Conservation (phyloP, 139 green algal genomes). For the Closterium sp. region DNA sequence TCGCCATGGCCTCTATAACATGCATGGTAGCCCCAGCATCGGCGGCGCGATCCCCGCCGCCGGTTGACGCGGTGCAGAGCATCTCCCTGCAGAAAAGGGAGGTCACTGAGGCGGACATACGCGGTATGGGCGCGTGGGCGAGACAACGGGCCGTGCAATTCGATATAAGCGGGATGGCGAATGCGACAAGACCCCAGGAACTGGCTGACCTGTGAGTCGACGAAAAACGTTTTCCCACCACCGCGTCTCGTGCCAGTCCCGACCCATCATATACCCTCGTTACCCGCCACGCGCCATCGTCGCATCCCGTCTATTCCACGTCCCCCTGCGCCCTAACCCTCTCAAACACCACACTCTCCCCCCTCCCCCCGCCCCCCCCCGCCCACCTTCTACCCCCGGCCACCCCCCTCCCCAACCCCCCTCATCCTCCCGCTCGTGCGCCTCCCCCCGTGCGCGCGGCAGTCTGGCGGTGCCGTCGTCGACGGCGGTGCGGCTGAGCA, state of each 20-base stretch:
- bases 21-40: not conserved
- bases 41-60: not conserved
- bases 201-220: not conserved
- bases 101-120: not conserved
- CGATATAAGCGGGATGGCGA: not conserved
- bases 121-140: not conserved
- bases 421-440: too few species aligned
- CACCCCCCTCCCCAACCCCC: too few species aligned
- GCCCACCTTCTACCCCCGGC: not conserved
- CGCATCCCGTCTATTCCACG: not conserved
- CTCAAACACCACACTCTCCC: not conserved
- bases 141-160: not conserved
- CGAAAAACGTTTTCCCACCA: not conserved
- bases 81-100: not conserved
- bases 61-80: not conserved
- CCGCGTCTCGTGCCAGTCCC: not conserved
- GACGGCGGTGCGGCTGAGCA: constrained; percentile 25
- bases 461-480: not conserved
- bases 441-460: not conserved
- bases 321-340: too few species aligned
- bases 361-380: too few species aligned
- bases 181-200: not conserved
- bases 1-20: not conserved
- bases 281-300: not conserved
- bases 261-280: not conserved